phyloP scores from a whole-genome alignment of 192 early-diverging fungal species.

The Gigaspora rosea region DNA sequence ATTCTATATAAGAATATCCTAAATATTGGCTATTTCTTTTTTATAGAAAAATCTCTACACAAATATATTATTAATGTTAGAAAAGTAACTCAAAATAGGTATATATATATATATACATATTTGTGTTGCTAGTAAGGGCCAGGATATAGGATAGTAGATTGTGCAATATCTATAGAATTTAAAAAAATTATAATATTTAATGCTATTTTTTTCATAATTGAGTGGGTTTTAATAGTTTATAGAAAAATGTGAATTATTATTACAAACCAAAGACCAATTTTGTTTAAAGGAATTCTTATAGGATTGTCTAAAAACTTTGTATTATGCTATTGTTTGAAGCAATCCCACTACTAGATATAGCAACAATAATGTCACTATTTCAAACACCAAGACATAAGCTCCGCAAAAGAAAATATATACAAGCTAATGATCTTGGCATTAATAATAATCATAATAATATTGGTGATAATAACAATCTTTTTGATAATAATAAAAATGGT shows the following conservation, averaged over 20 bases:
- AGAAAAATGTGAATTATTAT: too few species aligned
- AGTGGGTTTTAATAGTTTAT: neutral
- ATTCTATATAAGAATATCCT: neutral
- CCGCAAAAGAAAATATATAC: too few species aligned
- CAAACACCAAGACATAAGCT: neutral
- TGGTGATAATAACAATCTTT: too few species aligned
- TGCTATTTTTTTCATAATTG: neutral
- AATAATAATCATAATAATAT: too few species aligned
- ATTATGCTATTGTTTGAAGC: too few species aligned
- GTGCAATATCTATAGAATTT: neutral
- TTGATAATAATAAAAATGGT: too few species aligned
- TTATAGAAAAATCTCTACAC: neutral
- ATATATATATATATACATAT: neutral
- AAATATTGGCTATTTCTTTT: neutral
- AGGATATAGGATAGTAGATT: neutral
- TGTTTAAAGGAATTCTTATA: neutral
- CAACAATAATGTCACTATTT: neutral
- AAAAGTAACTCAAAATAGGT: constrained; percentile 1
- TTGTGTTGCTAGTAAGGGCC: neutral
- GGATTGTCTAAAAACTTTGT: neutral
- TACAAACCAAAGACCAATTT: neutral
- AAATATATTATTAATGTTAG: neutral
- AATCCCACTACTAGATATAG: neutral
- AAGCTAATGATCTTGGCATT: too few species aligned
- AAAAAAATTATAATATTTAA: neutral